phyloP scores from a whole-genome alignment of 345 rosid genomes.

The Eucalyptus pauciflora region DNA sequence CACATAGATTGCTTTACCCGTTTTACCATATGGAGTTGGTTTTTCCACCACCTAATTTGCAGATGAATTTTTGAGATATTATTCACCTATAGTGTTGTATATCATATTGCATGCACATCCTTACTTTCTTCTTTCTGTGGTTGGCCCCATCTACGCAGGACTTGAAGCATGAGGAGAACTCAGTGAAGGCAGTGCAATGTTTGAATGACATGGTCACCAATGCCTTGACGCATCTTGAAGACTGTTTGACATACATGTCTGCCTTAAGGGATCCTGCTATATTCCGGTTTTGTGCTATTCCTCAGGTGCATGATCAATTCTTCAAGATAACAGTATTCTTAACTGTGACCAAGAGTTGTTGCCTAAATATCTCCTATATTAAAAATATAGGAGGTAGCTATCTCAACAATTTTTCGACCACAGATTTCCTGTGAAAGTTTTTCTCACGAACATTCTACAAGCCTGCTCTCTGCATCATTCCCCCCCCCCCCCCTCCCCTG shows the following conservation, averaged over 20 bases:
- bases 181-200: slow-evolving; percentile 76
- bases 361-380: not conserved
- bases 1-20: not conserved
- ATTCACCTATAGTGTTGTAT: not conserved
- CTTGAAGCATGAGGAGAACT: slow-evolving; percentile 74
- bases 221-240: slow-evolving; percentile 65
- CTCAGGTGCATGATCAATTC: slow-evolving; percentile 36
- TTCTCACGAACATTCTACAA: not conserved
- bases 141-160: slow-evolving; percentile 27
- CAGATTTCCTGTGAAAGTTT: not conserved
- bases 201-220: slow-evolving; percentile 93
- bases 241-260: slow-evolving; percentile 72
- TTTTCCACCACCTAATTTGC: not conserved
- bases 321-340: not conserved
- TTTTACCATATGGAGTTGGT: not conserved
- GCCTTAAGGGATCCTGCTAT: slow-evolving; percentile 54
- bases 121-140: not conserved
- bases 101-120: not conserved
- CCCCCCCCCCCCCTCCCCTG: no score
- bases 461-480: not conserved
- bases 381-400: not conserved
- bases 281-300: slow-evolving; percentile 87
- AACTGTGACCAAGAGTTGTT: not conserved
- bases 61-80: not conserved
- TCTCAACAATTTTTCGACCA: not conserved